Evolutionary conservation across 345 rosid genomes (phyloP), one percentile per base, ranked within the genome.

Genomic region (Eucalyptus erythrocorys): DNA sequence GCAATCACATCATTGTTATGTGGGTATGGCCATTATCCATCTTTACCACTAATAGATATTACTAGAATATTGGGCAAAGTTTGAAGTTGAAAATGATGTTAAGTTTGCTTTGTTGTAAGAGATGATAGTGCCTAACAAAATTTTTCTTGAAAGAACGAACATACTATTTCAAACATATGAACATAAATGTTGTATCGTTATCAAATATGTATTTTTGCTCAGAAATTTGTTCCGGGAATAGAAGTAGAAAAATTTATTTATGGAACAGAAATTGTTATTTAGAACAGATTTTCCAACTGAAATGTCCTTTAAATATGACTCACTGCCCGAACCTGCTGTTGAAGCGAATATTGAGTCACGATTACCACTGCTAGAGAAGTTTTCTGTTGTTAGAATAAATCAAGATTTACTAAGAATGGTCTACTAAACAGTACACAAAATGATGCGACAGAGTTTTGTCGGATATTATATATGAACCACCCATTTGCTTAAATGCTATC

Each of bases 151-250:
- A 50, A 50, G 53, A 17, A 6, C 8, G 17, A 50, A 50, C 4
- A 17, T 50, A 50, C 8, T 50, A 50, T 50, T 50, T 50, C 53
- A 50, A 50, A 17, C 0, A 17, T 50, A 50, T 50, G 8, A 50
- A 50, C 17, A 21, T 55, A 55, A 55, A 24, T 24, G 24, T 24
- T 24, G 61, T 55, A 26, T 55, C 30, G 3, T 55, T 55, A 55
- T 55, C 0, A 27, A 27, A 27, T 4, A 27, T 3, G 2, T 61
- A 61, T 30, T 27, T 55, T 55, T 55, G 12, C 13, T 55, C 3
- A 55, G 3, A 55, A 55, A 10, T 24, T 24, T 0, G 3, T 55
- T 4, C 13, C 0, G 3, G 12, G 30, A 55, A 55, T 55, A 22
- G 13, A 55, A 22, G 30, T 55, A 55, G 30, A 55, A 55, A 55